Percentiles rank a stretch among this genome's conserved stretches.
phyloP scores from a whole-genome alignment of 129 eudicot genomes.

The Centella asiatica region DNA sequence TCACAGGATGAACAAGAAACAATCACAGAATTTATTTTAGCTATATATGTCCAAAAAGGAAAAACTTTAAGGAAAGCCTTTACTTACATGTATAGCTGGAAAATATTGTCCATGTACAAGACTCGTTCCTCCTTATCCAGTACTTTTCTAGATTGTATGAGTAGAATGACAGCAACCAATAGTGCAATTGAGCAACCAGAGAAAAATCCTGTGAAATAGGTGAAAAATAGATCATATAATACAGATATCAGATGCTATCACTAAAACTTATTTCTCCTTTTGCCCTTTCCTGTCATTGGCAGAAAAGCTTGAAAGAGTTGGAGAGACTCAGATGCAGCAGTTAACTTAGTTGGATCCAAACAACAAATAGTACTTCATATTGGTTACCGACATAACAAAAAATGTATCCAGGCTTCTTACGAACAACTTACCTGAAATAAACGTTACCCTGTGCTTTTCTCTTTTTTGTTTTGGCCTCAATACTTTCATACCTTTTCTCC shows the following conservation, averaged over 20 bases:
- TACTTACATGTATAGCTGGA: constrained; percentile 66
- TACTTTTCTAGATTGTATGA: constrained; percentile 44
- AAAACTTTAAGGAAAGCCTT: not conserved
- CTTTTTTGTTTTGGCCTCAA: constrained; percentile 53
- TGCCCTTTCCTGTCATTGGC: not conserved
- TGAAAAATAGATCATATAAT: not conserved
- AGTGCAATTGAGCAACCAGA: constrained; percentile 72
- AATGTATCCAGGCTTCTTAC: not conserved
- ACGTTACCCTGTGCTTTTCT: constrained; percentile 66
- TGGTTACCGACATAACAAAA: not conserved
- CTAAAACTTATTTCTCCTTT: not conserved
- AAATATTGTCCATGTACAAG: constrained; percentile 49
- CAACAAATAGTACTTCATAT: not conserved
- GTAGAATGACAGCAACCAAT: constrained; percentile 48
- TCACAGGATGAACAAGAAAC: not conserved
- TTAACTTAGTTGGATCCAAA: not conserved
- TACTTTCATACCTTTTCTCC: constrained; percentile 67
- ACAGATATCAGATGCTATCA: not conserved
- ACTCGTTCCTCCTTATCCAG: constrained; percentile 34
- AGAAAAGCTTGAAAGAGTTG: not conserved
- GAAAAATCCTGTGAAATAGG: constrained; percentile 54
- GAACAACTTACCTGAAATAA: constrained; percentile 49
- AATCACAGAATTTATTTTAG: not conserved
- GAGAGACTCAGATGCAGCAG: not conserved
- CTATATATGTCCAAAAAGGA: not conserved